phyloP scores from a whole-genome alignment of 2,329 filamentous ascomycete genomes.

The Hypoxylon sp. region DNA sequence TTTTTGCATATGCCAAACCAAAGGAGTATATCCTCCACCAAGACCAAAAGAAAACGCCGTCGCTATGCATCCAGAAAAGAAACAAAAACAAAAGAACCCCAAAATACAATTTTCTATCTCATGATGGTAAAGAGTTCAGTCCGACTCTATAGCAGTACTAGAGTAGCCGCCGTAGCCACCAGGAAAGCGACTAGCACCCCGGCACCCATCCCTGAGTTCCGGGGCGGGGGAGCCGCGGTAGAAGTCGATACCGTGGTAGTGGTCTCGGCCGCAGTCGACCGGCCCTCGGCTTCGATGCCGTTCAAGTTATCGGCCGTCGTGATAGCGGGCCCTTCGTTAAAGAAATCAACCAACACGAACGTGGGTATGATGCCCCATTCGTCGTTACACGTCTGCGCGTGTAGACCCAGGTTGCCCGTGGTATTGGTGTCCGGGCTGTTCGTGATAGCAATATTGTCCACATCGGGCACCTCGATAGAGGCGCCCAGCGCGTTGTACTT shows the following conservation, averaged over 20 bases:
- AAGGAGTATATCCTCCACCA: slow-evolving; percentile 5
- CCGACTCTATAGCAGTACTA: slow-evolving; percentile 53
- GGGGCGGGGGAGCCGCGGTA: slow-evolving; percentile 26
- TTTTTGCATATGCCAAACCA: slow-evolving; percentile 3
- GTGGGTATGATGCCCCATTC: slow-evolving; percentile 74
- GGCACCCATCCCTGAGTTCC: slow-evolving; percentile 45
- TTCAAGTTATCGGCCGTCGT: slow-evolving; percentile 77
- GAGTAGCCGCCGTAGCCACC: slow-evolving; percentile 55
- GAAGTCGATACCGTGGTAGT: slow-evolving; percentile 34
- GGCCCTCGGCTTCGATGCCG: slow-evolving; percentile 58
- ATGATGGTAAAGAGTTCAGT: neutral
- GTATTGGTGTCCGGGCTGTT: slow-evolving; percentile 70
- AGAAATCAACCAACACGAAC: slow-evolving; percentile 85
- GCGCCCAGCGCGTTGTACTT: slow-evolving; percentile 68
- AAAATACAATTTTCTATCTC: slow-evolving; percentile 5
- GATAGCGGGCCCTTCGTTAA: slow-evolving; percentile 77
- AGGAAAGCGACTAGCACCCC: slow-evolving; percentile 60
- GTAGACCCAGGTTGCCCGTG: slow-evolving; percentile 65
- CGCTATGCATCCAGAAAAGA: slow-evolving; percentile 45
- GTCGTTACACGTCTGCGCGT: slow-evolving; percentile 64
- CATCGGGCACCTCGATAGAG: slow-evolving; percentile 70
- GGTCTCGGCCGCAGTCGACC: slow-evolving; percentile 42
- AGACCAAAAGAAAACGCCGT: slow-evolving; percentile 42
- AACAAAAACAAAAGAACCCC: slow-evolving; percentile 7
- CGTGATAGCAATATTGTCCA: slow-evolving; percentile 69